Conservation (phyloP, 371 early-diverging fungal species). For the Umbelopsis sp. region DNA sequence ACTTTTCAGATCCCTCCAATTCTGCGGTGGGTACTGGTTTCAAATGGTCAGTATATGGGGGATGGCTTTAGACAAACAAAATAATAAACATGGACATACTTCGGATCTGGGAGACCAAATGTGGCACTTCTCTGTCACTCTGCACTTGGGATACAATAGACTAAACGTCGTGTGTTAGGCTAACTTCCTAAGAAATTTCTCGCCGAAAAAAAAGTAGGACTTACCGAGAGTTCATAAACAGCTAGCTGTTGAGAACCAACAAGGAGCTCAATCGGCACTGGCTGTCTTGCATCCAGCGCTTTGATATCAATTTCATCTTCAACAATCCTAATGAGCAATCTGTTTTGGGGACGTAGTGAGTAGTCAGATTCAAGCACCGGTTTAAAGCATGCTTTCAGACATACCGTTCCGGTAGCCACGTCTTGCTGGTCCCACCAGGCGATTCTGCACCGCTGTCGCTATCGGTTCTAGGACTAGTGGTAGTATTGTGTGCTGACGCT, state of each 20-base stretch:
- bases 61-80: not conserved
- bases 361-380: not conserved
- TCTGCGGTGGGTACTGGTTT: slow-evolving; percentile 38
- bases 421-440: slow-evolving; percentile 18
- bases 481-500: not conserved
- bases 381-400: not conserved
- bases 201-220: not conserved
- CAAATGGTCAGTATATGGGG: not conserved
- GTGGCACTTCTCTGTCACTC: slow-evolving; percentile 65
- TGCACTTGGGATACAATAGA: slow-evolving; percentile 70
- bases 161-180: slow-evolving; percentile 28
- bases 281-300: slow-evolving; percentile 44
- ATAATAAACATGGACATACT: slow-evolving; percentile 36
- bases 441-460: slow-evolving; percentile 28
- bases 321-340: slow-evolving; percentile 57
- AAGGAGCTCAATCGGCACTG: slow-evolving; percentile 48
- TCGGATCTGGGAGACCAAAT: slow-evolving; percentile 76
- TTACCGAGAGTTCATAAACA: slow-evolving; percentile 62
- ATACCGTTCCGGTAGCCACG: slow-evolving; percentile 55
- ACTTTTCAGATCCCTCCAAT: slow-evolving; percentile 34
- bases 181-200: not conserved
- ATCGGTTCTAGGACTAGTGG: slow-evolving; percentile 15
- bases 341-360: slow-evolving; percentile 17
- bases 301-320: slow-evolving; percentile 48
- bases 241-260: slow-evolving; percentile 47